These are phyloP conservation scores for Melaleuca quinquenervia DNA, from an alignment of 345 rosid species.

Conservation along the genomic window DNA sequence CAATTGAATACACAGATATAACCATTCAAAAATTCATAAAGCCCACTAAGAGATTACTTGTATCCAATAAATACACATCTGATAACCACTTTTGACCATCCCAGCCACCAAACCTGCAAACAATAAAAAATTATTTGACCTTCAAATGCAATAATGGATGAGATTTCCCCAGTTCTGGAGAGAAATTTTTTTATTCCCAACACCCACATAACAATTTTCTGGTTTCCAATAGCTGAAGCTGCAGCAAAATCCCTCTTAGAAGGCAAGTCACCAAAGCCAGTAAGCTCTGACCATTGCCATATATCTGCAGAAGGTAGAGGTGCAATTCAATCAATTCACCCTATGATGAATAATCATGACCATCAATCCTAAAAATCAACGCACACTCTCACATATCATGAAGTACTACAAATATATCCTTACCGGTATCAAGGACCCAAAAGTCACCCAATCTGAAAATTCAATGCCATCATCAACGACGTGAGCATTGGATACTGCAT, in stretches of 20 bases:
- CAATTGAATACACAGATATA: not conserved
- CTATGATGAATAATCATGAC: not conserved
- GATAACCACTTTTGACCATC: constrained; percentile 99
- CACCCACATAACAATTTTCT: constrained; percentile 77
- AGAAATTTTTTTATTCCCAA: not conserved
- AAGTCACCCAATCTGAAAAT: constrained; percentile 84
- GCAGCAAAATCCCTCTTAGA: constrained; percentile 87
- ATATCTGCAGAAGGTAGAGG: constrained; percentile 46
- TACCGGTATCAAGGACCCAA: constrained; percentile 98
- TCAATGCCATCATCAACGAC: not conserved
- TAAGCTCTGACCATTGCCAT: constrained; percentile 99
- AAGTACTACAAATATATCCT: not conserved
- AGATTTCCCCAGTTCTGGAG: not conserved
- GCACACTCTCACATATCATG: not conserved
- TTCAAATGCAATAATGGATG: not conserved
- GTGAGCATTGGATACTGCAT: not conserved
- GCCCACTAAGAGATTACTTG: constrained; percentile 42
- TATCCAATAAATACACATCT: constrained; percentile 89
- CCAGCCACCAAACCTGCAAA: constrained; percentile 93
- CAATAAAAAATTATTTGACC: not conserved
- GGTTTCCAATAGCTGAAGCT: constrained; percentile 77
- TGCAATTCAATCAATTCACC: not conserved
- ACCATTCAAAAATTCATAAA: not conserved
- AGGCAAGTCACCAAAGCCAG: constrained; percentile 92
- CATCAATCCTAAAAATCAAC: not conserved